A percentile compares a stretch with the other conserved stretches of the same genome.
Conservation (phyloP, 2,329 filamentous ascomycete genomes). For the Phaeomoniella chlamydospora region DNA sequence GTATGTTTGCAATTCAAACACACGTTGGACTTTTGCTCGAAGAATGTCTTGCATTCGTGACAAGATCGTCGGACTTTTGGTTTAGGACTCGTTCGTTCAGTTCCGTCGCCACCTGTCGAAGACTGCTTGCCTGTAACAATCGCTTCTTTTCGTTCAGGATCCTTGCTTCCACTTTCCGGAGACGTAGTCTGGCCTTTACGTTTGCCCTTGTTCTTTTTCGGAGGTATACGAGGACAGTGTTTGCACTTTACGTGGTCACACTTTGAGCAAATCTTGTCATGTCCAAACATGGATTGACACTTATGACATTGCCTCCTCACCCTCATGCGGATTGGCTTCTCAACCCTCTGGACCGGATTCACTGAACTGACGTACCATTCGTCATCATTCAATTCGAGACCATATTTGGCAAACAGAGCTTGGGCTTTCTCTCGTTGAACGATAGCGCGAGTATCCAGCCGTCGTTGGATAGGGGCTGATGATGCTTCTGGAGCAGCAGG, state of each 20-base stretch:
- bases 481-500: conserved; percentile 1
- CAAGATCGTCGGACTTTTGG: conserved; percentile 64
- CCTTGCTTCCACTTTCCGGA: conserved; percentile 10
- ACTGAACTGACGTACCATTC: conserved; percentile 23
- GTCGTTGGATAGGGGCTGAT: not conserved
- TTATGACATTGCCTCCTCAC: conserved; percentile 55
- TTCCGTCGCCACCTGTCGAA: conserved; percentile 52
- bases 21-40: conserved; percentile 42
- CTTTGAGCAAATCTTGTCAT: conserved; percentile 57
- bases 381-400: conserved; percentile 23
- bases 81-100: conserved; percentile 55
- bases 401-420: conserved; percentile 28
- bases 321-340: conserved; percentile 29
- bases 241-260: conserved; percentile 72
- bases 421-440: conserved; percentile 27
- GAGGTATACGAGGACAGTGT: conserved; percentile 61
- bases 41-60: conserved; percentile 56
- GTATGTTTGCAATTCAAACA: conserved; percentile 58
- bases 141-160: conserved; percentile 21
- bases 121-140: conserved; percentile 39
- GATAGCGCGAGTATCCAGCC: conserved; percentile 2
- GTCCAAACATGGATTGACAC: conserved; percentile 60
- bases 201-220: conserved; percentile 44
- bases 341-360: conserved; percentile 21
- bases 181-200: conserved; percentile 16